Evolutionary conservation across 2,329 filamentous ascomycete species (phyloP).

Genomic region (Diaporthe aspalathi): DNA sequence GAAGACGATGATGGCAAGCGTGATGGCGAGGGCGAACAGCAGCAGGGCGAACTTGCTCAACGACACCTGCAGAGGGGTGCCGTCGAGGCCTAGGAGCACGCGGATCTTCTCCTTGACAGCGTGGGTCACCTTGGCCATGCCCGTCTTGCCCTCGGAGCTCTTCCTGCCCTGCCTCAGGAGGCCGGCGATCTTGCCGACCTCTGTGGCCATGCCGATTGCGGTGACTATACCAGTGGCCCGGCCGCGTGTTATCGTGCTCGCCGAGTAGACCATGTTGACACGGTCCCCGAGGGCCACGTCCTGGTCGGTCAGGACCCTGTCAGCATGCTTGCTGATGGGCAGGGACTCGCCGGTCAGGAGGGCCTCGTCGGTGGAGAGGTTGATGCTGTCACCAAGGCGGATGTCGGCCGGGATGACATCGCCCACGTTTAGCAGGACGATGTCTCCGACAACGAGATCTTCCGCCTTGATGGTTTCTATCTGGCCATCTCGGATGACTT

Average conservation of each 20-base stretch:
- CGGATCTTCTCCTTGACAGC: slow-evolving; percentile 45
- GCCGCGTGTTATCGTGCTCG: slow-evolving; percentile 77
- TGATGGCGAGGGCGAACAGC: slow-evolving; percentile 68
- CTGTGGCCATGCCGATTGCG: slow-evolving; percentile 72
- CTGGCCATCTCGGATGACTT: slow-evolving; percentile 66
- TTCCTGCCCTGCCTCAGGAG: slow-evolving; percentile 62
- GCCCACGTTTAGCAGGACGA: slow-evolving; percentile 71
- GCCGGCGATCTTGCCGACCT: slow-evolving; percentile 68
- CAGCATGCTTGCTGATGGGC: slow-evolving; percentile 74
- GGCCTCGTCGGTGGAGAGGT: slow-evolving; percentile 81
- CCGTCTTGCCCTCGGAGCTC: slow-evolving; percentile 50
- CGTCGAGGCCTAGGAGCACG: slow-evolving; percentile 62
- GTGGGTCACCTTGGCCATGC: slow-evolving; percentile 41
- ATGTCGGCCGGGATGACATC: slow-evolving; percentile 79
- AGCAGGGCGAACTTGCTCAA: slow-evolving; percentile 75
- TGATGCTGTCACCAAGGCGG: slow-evolving; percentile 73
- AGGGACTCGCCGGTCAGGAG: slow-evolving; percentile 80
- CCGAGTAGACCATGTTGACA: slow-evolving; percentile 77
- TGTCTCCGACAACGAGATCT: slow-evolving; percentile 72
- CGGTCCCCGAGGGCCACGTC: slow-evolving; percentile 75
- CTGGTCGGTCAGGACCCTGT: slow-evolving; percentile 62
- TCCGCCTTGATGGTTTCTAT: slow-evolving; percentile 65
- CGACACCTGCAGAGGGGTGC: slow-evolving; percentile 75
- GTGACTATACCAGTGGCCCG: slow-evolving; percentile 76
- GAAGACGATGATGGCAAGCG: slow-evolving; percentile 56